Base-by-base conservation (phyloP, 2,329 filamentous ascomycete genomes). In the Diaporthe caulivora region DNA sequence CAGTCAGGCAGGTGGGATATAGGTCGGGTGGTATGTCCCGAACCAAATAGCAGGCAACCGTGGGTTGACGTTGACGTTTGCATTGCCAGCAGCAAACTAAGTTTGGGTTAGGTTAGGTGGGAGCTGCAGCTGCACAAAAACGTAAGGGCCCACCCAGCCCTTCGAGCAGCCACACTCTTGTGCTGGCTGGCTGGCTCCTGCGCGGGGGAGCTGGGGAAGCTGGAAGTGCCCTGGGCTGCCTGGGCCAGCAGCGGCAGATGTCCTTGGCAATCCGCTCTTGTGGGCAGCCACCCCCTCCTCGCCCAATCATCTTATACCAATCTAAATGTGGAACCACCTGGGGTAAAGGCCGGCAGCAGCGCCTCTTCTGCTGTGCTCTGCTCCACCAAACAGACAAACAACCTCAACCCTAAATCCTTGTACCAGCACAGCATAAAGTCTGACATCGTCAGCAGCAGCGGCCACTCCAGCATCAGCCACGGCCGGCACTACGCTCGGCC, bases 221-320 rank as follows among this genome's bases (percentile, higher is more conserved):
- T n/a, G n/a, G n/a, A n/a, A n/a, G n/a, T n/a, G n/a, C n/a, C n/a
- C n/a, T 17, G n/a, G 15, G 37, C 57, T 62, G 57, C 57, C 7
- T 51, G 44, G 21, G 26, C 44, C n/a, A n/a, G n/a, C 34, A 5
- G 34, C 62, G 62, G 62, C 62, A 65, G 9, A 51, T 65, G 3
- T 31, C 13, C 62, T 65, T 65, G 62, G 62, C 62, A 65, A 37
- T 29, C 62, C 62, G 69, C 53, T 49, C 21, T 24, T 71, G 55
- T 31, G 44, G 42, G 55, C 34, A 11, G 18, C 11, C 55, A 62
- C 42, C 44, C 5, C 7, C 1, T 2, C 11, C 15, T 0, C 40
- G 29, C 17, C 69, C 69, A 71, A 71, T 71, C 69, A 71, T 71
- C 57, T 71, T 71, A 71, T 51, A 71, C 26, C 55, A 60, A 42